These are phyloP conservation scores for Spizellomyces sp. DNA, from an alignment of 192 early-diverging fungal species.

Conservation along the genomic window DNA sequence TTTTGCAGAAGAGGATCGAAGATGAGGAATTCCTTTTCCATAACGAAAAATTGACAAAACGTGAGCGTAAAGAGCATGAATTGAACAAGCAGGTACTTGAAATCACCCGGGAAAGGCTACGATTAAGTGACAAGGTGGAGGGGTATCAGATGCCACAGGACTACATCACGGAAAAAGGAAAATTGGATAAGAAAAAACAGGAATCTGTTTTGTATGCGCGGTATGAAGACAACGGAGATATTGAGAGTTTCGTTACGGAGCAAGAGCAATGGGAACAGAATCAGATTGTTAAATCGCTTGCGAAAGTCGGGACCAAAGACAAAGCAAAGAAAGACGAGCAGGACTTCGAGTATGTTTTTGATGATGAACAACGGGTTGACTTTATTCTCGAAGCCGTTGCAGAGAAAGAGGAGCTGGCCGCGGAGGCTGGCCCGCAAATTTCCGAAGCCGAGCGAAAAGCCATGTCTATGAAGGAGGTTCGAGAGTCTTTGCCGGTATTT, in stretches of 20 bases:
- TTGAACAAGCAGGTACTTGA: slow-evolving; percentile 83
- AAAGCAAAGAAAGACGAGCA: slow-evolving; percentile 35
- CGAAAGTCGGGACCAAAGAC: slow-evolving; percentile 56
- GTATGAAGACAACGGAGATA: slow-evolving; percentile 81
- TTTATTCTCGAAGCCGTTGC: slow-evolving; percentile 78
- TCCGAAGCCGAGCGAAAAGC: slow-evolving; percentile 69
- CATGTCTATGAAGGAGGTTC: slow-evolving; percentile 73
- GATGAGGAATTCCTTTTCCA: slow-evolving; percentile 88
- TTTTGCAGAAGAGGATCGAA: slow-evolving; percentile 74
- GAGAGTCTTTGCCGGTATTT: slow-evolving; percentile 92
- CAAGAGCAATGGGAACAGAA: slow-evolving; percentile 89
- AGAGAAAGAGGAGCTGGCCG: slow-evolving; percentile 33
- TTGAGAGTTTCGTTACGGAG: slow-evolving; percentile 72
- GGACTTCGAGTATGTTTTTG: slow-evolving; percentile 94
- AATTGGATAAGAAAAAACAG: slow-evolving; percentile 94
- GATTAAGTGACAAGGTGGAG: slow-evolving; percentile 76
- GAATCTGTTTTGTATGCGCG: slow-evolving; percentile 83
- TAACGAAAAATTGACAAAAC: slow-evolving; percentile 70
- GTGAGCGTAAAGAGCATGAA: slow-evolving; percentile 77
- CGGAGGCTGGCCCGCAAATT: slow-evolving; percentile 37
- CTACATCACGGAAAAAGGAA: slow-evolving; percentile 98
- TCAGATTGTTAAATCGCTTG: slow-evolving; percentile 50
- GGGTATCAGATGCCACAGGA: slow-evolving; percentile 77
- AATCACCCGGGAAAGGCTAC: slow-evolving; percentile 81
- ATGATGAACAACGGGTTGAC: slow-evolving; percentile 82